Evolutionary conservation across 2,329 filamentous ascomycete genomes (phyloP), one percentile per base, ranked within the genome.

Genomic region (Amauroascus niger): DNA sequence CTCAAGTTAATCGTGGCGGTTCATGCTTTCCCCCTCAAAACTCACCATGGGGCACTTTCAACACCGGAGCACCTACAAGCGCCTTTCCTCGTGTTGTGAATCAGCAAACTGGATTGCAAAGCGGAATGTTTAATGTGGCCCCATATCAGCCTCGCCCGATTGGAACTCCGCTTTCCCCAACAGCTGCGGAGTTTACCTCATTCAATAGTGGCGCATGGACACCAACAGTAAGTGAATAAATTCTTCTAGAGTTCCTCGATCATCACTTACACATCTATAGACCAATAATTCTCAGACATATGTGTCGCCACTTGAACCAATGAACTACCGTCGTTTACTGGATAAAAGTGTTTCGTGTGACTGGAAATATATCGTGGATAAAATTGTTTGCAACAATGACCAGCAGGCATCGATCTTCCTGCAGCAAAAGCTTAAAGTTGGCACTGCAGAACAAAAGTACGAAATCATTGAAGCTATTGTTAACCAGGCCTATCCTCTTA

Each of bases 361-460:
- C 74, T 98, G 91, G 93, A 95, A 93, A 73, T 96, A 95, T 68
- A 96, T 98, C 62, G 93, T 98, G 53, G 91, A 98, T 75, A 97
- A 97, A 77, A 98, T 98, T 67, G 90, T 98, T 61, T 94, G 88
- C 80, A 96, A 90, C 74, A 97, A 98, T 69, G 93, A 98, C 66
- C 93, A 98, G 71, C 93, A 98, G 71, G 93, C 94, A 8, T 98
- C 93, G 1, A 97, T 98, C 64, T 98, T 98, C 72, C 77, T 98
- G 43, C 93, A 98, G 69, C 93, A 98, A 73, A 98, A 98, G 75
- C 86, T 98, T 62, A 98, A 98, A 74, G 87, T 96, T 58, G 90
- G 90, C 56, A 96, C 90, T 3, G 79, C 84, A 0, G 90, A 97
- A 65, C 93, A 97, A 69, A 98, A 97, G 71, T 95, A 88, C 64